phyloP scores from a whole-genome alignment of 1,139 yeast species.

The Meyerozyma carpophila region DNA sequence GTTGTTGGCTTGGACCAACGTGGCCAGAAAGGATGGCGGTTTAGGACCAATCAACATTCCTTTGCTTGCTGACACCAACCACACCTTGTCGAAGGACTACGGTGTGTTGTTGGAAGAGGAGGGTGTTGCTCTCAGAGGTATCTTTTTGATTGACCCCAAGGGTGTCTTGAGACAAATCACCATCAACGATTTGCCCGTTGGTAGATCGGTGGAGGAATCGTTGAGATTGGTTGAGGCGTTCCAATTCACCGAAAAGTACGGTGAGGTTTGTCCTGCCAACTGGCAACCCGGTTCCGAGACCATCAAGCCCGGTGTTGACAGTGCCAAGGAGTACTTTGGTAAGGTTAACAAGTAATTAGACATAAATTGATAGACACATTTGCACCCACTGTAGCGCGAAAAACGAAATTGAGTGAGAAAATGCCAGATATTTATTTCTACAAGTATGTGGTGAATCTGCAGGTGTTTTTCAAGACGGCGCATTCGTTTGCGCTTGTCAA shows the following conservation, averaged over 20 bases:
- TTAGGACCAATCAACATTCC: constrained; percentile 93
- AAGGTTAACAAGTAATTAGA: constrained; percentile 39
- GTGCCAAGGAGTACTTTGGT: constrained; percentile 77
- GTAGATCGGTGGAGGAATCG: constrained; percentile 97
- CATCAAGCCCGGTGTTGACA: constrained; percentile 80
- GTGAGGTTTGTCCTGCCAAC: constrained; percentile 99
- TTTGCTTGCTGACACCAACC: constrained; percentile 94
- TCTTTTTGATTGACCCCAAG: constrained; percentile 94
- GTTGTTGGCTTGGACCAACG: constrained; percentile 95
- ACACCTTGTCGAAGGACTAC: constrained; percentile 87
- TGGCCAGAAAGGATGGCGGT: constrained; percentile 96
- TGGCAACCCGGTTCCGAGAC: constrained; percentile 97
- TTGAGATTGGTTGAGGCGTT: constrained; percentile 96
- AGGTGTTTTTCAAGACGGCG: constrained; percentile 53
- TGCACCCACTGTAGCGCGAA: not conserved
- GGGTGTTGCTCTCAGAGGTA: constrained; percentile 96
- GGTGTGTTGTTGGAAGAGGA: constrained; percentile 95
- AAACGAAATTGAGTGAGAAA: not conserved
- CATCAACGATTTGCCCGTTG: constrained; percentile 97
- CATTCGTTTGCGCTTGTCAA: constrained; percentile 80
- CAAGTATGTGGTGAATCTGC: constrained; percentile 56
- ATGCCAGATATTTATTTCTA: constrained; percentile 37
- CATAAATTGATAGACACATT: not conserved
- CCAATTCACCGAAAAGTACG: constrained; percentile 97
- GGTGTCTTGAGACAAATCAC: constrained; percentile 93